Evolutionary conservation across 2,329 filamentous ascomycete species (phyloP).

Genomic region (Scolecobasidium constrictum): DNA sequence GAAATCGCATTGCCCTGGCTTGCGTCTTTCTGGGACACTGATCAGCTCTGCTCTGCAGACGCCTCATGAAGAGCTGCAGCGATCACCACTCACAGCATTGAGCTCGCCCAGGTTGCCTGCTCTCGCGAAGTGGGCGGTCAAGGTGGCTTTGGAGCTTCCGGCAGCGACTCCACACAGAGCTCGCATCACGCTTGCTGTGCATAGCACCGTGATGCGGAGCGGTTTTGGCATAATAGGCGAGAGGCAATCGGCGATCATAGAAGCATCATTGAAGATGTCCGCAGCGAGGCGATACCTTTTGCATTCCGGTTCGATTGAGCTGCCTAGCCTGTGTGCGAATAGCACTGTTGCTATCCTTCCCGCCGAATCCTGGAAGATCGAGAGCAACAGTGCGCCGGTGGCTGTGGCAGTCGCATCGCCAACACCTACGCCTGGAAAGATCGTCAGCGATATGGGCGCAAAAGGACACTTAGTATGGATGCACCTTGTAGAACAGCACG

Average conservation of each 20-base stretch:
- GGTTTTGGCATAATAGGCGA: slow-evolving; percentile 60
- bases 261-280: slow-evolving; percentile 78
- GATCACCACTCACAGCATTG: slow-evolving; percentile 51
- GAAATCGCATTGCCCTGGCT: slow-evolving; percentile 93
- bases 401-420: slow-evolving; percentile 70
- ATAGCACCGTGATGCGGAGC: slow-evolving; percentile 45
- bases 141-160: slow-evolving; percentile 77
- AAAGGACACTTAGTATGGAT: neutral
- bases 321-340: slow-evolving; percentile 74
- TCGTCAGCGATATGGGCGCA: no score
- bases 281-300: slow-evolving; percentile 82
- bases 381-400: slow-evolving; percentile 70
- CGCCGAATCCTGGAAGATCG: slow-evolving; percentile 71
- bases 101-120: slow-evolving; percentile 83
- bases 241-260: slow-evolving; percentile 75
- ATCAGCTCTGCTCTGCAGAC: slow-evolving; percentile 12
- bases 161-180: slow-evolving; percentile 82
- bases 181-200: slow-evolving; percentile 49
- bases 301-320: slow-evolving; percentile 77
- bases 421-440: slow-evolving; percentile 56
- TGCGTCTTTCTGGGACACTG: slow-evolving; percentile 56
- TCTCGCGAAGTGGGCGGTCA: slow-evolving; percentile 84
- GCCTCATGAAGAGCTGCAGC: slow-evolving; percentile 13
- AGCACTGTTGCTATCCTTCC: slow-evolving; percentile 75
- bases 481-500: slow-evolving; percentile 67